Conservation (phyloP, 2,329 filamentous ascomycete genomes). For the Pyrenophora seminiperda region DNA sequence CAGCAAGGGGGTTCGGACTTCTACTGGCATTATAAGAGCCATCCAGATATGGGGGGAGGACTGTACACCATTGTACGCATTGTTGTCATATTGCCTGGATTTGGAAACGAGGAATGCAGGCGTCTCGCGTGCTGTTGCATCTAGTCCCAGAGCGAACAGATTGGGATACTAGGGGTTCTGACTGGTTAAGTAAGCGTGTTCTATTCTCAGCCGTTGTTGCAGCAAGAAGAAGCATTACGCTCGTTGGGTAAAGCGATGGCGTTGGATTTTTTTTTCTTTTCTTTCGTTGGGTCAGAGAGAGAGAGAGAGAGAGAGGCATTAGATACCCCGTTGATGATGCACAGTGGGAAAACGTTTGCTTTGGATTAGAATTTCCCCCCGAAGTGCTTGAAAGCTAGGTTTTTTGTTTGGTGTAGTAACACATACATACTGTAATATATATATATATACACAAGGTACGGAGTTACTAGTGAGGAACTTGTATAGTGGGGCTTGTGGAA, state of each 20-base stretch:
- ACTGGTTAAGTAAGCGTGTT: background rate
- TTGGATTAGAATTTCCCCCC: too few relatives aligned
- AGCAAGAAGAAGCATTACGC: conserved; percentile 13
- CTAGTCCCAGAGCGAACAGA: background rate
- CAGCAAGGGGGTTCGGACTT: too few relatives aligned
- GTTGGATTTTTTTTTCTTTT: background rate
- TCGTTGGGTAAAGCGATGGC: conserved; percentile 15
- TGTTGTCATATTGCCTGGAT: background rate
- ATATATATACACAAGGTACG: too few relatives aligned
- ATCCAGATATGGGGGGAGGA: too few relatives aligned
- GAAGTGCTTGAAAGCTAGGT: background rate
- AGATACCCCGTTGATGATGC: conserved; percentile 7
- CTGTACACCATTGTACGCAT: too few relatives aligned
- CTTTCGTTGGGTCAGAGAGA: background rate
- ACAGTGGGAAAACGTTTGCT: background rate
- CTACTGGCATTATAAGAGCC: too few relatives aligned
- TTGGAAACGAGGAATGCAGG: conserved; percentile 4
- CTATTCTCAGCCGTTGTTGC: conserved; percentile 2
- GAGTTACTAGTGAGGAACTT: too few relatives aligned
- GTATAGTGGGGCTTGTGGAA: background rate
- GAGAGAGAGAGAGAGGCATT: background rate
- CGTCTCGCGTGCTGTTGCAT: background rate
- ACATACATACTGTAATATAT: too few relatives aligned
- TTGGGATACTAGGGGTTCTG: background rate
- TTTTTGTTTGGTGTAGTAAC: too few relatives aligned